These are phyloP conservation scores for Podila horticola DNA, from an alignment of 192 early-diverging fungal genomes.

Conservation along the genomic window DNA sequence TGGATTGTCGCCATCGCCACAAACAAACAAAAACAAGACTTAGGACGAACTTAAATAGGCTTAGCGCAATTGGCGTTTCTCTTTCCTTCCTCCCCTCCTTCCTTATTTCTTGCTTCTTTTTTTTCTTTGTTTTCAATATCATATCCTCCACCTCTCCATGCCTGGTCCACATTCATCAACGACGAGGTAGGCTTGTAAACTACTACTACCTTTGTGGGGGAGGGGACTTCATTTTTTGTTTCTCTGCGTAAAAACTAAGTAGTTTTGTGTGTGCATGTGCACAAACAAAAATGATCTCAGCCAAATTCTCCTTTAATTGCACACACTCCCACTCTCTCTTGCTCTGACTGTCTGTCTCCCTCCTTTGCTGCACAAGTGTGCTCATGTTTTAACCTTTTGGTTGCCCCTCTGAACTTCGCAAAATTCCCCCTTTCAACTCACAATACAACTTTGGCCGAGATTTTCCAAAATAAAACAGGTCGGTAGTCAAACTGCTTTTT, in stretches of 20 bases:
- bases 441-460: constrained; percentile 10
- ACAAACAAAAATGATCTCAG: too few species aligned
- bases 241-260: too few species aligned
- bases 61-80: too few species aligned
- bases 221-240: too few species aligned
- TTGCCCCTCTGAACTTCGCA: not conserved
- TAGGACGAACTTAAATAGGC: too few species aligned
- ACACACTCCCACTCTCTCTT: not conserved
- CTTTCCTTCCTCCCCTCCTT: not conserved
- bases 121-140: not conserved
- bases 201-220: too few species aligned
- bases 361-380: too few species aligned
- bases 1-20: too few species aligned
- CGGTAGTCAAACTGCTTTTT: not conserved
- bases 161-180: not conserved
- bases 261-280: too few species aligned
- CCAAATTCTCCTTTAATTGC: not conserved
- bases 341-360: too few species aligned
- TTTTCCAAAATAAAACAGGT: not conserved
- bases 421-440: constrained; percentile 17
- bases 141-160: not conserved
- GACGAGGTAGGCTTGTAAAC: too few species aligned
- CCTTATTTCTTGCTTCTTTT: not conserved
- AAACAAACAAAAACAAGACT: too few species aligned
- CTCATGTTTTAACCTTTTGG: not conserved